phyloP scores from a whole-genome alignment of 805 yeast species.

The Brettanomyces naardenensis region DNA sequence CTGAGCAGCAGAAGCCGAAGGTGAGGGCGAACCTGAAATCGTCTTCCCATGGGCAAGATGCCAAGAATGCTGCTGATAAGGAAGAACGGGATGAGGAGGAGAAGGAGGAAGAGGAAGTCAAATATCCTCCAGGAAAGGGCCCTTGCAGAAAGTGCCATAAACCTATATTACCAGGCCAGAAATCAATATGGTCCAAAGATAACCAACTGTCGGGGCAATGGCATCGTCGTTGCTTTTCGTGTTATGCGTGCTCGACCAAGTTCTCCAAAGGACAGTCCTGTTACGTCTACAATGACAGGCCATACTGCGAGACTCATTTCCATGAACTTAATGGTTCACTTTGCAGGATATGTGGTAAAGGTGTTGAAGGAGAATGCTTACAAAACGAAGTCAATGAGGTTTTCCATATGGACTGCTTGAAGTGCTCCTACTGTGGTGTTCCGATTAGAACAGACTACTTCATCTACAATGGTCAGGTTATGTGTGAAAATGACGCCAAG shows the following conservation, averaged over 20 bases:
- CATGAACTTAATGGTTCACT: constrained; percentile 70
- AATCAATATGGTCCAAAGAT: constrained; percentile 76
- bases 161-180: constrained; percentile 40
- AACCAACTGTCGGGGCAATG: constrained; percentile 87
- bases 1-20: neutral
- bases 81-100: neutral
- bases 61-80: neutral
- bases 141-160: constrained; percentile 72
- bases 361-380: constrained; percentile 87
- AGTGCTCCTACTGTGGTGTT: constrained; percentile 52
- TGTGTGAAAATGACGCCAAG: constrained; percentile 40
- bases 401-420: constrained; percentile 70
- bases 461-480: constrained; percentile 37
- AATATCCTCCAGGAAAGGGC: constrained; percentile 55
- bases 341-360: constrained; percentile 61
- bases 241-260: constrained; percentile 50
- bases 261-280: constrained; percentile 58
- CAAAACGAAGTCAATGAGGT: constrained; percentile 65
- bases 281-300: constrained; percentile 71
- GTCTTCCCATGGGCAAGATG: neutral
- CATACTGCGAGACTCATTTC: constrained; percentile 74
- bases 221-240: constrained; percentile 83
- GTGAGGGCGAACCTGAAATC: too few species aligned
- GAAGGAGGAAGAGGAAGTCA: neutral
- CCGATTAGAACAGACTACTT: constrained; percentile 48